Conservation (phyloP, 2,329 filamentous ascomycete species). For the Laburnicola sp. region DNA sequence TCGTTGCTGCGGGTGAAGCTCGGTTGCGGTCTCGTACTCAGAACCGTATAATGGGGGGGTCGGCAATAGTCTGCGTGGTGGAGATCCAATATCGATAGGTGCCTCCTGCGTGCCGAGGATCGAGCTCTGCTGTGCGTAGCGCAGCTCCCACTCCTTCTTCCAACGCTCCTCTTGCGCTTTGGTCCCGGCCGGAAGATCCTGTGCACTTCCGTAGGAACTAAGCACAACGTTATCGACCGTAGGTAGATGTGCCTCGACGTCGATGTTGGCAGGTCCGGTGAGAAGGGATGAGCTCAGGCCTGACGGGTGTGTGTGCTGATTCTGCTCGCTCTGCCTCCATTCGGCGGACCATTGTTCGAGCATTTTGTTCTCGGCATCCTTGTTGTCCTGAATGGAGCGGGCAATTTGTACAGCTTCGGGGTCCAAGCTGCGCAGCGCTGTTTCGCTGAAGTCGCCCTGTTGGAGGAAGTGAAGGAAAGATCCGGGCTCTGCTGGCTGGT, state of each 20-base stretch:
- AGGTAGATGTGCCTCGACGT: not conserved
- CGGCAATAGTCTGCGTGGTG: no score
- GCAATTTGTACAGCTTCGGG: not conserved
- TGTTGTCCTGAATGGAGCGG: not conserved
- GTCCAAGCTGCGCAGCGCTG: not conserved
- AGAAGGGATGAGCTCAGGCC: not conserved
- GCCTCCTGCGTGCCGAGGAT: not conserved
- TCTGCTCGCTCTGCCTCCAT: not conserved
- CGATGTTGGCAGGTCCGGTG: not conserved
- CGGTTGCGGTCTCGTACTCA: no score
- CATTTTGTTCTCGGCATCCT: not conserved
- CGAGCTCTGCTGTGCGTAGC: not conserved
- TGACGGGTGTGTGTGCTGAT: not conserved
- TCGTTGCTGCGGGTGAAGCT: no score
- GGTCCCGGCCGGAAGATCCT: not conserved
- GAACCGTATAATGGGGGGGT: no score
- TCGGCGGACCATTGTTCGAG: constrained; percentile 1
- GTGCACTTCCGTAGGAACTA: not conserved
- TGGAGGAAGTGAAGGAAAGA: not conserved
- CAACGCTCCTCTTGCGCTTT: not conserved
- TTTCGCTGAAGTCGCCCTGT: not conserved
- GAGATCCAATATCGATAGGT: no score
- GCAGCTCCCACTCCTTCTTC: not conserved
- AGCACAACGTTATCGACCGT: not conserved
- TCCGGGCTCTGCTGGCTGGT: not conserved